Evolutionary conservation across 2,329 filamentous ascomycete genomes (phyloP).

Genomic region (Neonectria sp.): DNA sequence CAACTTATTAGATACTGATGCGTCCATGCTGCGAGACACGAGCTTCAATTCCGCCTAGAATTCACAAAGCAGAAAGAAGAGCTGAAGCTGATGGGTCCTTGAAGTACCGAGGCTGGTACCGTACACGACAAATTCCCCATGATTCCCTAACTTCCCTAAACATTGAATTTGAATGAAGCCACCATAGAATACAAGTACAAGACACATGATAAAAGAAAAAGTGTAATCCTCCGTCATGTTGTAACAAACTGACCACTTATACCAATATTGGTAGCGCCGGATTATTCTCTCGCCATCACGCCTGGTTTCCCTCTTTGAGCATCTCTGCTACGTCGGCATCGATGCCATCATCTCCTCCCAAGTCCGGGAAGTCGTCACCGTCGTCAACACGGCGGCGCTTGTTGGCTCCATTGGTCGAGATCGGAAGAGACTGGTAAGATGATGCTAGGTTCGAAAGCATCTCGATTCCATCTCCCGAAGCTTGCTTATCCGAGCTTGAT

Average conservation of each 20-base stretch:
- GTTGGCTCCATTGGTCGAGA: slow-evolving; percentile 68
- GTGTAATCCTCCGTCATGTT: not conserved
- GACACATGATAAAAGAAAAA: not conserved
- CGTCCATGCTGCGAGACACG: no score
- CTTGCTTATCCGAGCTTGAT: slow-evolving; percentile 36
- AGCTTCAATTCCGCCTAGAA: not conserved
- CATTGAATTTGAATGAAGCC: slow-evolving; percentile 12
- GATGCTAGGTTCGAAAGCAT: slow-evolving; percentile 58
- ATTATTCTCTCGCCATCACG: slow-evolving; percentile 13
- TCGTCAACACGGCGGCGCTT: slow-evolving; percentile 70
- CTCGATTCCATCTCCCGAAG: slow-evolving; percentile 54
- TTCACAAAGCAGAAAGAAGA: not conserved
- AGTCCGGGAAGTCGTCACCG: slow-evolving; percentile 66
- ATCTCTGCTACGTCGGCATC: slow-evolving; percentile 71
- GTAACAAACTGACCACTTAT: no score
- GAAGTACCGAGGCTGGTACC: not conserved
- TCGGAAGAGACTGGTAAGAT: slow-evolving; percentile 65
- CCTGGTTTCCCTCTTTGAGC: slow-evolving; percentile 52
- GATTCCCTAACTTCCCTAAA: slow-evolving; percentile 4
- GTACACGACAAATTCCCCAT: slow-evolving; percentile 14
- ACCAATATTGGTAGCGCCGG: not conserved
- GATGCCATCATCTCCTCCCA: slow-evolving; percentile 69
- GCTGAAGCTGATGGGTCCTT: not conserved
- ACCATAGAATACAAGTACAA: slow-evolving; percentile 14
- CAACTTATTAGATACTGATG: no score